phyloP scores from a whole-genome alignment of 495 filamentous ascomycete species.

The Recurvomyces mirabilis region DNA sequence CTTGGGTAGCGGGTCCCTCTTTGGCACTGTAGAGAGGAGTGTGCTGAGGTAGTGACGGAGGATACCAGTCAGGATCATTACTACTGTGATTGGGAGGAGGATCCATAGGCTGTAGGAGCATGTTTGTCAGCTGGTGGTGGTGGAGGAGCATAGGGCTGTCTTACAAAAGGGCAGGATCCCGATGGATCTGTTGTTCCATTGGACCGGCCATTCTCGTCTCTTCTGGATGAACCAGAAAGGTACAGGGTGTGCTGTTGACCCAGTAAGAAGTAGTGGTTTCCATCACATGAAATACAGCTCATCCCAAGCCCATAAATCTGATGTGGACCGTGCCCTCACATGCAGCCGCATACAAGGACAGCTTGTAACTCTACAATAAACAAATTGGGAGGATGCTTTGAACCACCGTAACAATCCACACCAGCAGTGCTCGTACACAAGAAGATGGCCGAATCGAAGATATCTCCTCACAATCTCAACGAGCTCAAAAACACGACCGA shows the following conservation, averaged over 20 bases:
- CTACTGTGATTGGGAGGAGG: slow-evolving; percentile 86
- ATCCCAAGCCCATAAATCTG: too few relatives aligned
- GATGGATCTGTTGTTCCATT: slow-evolving; percentile 84
- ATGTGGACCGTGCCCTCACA: too few relatives aligned
- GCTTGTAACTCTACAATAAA: too few relatives aligned
- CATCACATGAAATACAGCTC: too few relatives aligned
- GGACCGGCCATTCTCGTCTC: slow-evolving; percentile 83
- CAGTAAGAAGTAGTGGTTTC: background rate
- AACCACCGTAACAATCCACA: too few relatives aligned
- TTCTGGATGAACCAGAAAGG: too few relatives aligned
- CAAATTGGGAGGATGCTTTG: too few relatives aligned
- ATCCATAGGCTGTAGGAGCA: slow-evolving; percentile 98
- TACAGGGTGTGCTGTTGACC: background rate
- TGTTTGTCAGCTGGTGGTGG: too few relatives aligned
- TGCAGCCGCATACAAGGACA: too few relatives aligned
- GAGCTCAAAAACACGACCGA: slow-evolving; percentile 95
- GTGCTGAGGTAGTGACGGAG: slow-evolving; percentile 91
- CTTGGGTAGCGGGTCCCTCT: slow-evolving; percentile 62
- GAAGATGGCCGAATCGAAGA: slow-evolving; percentile 35
- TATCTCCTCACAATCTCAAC: slow-evolving; percentile 58
- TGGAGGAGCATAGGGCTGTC: slow-evolving; percentile 95
- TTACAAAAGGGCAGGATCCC: slow-evolving; percentile 97
- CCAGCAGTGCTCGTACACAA: too few relatives aligned
- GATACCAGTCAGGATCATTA: slow-evolving; percentile 95
- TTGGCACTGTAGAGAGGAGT: slow-evolving; percentile 75